Percentiles rank a stretch among this genome's conserved stretches.
Evolutionary conservation across 768 basidiomycete genomes (phyloP).

Genomic region (Lentinula detonsa): DNA sequence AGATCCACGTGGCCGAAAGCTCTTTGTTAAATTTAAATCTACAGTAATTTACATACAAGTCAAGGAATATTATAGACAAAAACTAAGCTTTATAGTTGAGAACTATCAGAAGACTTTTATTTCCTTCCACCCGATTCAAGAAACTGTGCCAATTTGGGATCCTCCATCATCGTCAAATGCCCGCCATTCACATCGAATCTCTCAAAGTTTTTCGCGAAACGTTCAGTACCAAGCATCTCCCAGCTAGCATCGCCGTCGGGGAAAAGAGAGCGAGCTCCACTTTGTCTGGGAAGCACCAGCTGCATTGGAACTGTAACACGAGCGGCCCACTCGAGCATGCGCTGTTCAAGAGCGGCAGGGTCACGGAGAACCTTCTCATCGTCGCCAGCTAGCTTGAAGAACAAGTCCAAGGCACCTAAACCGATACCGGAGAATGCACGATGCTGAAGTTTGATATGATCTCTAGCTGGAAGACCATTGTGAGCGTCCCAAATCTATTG

Average conservation of each 20-base stretch:
- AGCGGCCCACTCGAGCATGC: constrained; percentile 1
- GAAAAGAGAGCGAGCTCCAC: not conserved
- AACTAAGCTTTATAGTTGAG: too few relatives aligned
- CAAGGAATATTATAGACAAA: too few relatives aligned
- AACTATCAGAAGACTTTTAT: not conserved
- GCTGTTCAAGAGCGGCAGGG: constrained; percentile 1
- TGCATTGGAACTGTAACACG: not conserved
- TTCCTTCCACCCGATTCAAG: not conserved
- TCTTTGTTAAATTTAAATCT: too few relatives aligned
- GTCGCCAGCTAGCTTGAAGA: not conserved
- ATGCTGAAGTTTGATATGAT: not conserved
- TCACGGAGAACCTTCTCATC: not conserved
- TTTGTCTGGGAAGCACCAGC: not conserved
- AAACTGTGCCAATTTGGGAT: constrained; percentile 1
- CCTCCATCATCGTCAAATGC: constrained; percentile 2
- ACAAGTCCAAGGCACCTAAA: not conserved
- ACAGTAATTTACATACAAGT: too few relatives aligned
- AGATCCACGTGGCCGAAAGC: not conserved
- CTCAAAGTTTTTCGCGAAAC: not conserved
- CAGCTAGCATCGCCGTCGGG: not conserved
- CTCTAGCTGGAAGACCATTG: not conserved
- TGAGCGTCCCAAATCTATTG: constrained; percentile 2
- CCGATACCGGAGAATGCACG: not conserved
- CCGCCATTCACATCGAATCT: constrained; percentile 4
- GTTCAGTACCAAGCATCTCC: not conserved